Evolutionary conservation across 1,284 basidiomycete species (phyloP), one percentile per base, ranked within the genome.

Genomic region (Apiotrichum gamsii): DNA sequence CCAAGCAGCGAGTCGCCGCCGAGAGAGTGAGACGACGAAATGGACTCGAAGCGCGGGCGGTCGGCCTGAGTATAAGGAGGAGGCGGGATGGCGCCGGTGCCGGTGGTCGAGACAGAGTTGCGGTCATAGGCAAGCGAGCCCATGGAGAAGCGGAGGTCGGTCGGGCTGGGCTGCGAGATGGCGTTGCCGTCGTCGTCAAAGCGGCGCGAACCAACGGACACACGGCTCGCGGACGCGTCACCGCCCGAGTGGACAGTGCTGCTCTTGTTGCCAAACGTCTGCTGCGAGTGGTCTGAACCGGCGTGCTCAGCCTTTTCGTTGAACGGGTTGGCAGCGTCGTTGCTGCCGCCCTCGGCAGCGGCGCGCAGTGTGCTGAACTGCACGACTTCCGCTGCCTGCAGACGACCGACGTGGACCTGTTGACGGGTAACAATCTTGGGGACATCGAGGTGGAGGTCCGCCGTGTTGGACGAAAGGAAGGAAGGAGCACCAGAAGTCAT

Each of bases 141-240:
- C 67, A 72, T 70, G 1, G 71, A 72, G 61, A 72, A 72, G 11
- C 71, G 56, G 23, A 72, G 53, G 47, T 72, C 71, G 16, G 52
- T 50, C 9, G 47, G 52, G 42, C 49, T 43, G 14, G 56, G 60
- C 39, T 54, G 49, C 6, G 49, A 36, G 1, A 46, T 21, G n/a
- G 43, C 61, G 33, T 52, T 52, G 9, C 49, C 53, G 19, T 56
- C 57, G 36, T 59, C 52, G 19, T 56, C 60, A 33, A 56, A 57
- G 36, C 53, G 37, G 31, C 46, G 51, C 11, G 57, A 51, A n/a
- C 39, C 49, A 8, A 54, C 18, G 13, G 57, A 59, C 6, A 41
- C 45, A 11, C 30, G 39, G 25, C 41, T 43, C 11, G 18, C 28
- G 5, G 48, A 51, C 3, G 49, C 44, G 8, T 32, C 36, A 14